phyloP scores from a whole-genome alignment of 176 grass and related monocot species.

The Raddia distichophylla region DNA sequence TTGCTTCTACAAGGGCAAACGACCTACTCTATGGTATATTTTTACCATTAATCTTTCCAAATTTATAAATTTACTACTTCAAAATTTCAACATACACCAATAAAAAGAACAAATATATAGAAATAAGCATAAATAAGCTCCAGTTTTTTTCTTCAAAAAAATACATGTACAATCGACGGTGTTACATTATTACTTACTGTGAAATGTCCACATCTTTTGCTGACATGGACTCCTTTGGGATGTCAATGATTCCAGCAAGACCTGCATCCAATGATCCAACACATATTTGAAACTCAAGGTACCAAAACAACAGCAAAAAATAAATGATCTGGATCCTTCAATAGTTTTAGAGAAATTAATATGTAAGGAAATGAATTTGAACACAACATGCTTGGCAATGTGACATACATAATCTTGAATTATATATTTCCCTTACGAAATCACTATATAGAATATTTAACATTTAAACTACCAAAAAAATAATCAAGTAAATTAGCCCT shows the following conservation, averaged over 20 bases:
- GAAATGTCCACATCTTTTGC: constrained; percentile 54
- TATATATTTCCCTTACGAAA: neutral
- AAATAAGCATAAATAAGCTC: constrained; percentile 7
- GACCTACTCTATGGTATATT: too few relatives aligned
- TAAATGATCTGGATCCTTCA: neutral
- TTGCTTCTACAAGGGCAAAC: too few relatives aligned
- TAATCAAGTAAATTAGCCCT: neutral
- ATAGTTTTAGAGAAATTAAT: neutral
- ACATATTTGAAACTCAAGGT: constrained; percentile 26
- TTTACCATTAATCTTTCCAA: neutral
- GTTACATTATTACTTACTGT: constrained; percentile 46
- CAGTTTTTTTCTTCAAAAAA: neutral
- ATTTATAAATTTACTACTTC: neutral
- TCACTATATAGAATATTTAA: constrained; percentile 1
- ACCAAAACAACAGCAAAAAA: neutral
- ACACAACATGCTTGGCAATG: neutral
- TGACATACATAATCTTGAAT: neutral
- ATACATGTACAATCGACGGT: neutral
- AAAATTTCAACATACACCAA: neutral
- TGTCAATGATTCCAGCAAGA: constrained; percentile 56
- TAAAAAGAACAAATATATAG: constrained; percentile 3
- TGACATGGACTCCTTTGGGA: constrained; percentile 42
- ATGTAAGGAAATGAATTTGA: neutral
- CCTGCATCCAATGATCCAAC: constrained; percentile 44
- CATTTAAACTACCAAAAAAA: neutral